Conservation (phyloP, 2,329 filamentous ascomycete genomes). For the Teratosphaeria gauchensis region DNA sequence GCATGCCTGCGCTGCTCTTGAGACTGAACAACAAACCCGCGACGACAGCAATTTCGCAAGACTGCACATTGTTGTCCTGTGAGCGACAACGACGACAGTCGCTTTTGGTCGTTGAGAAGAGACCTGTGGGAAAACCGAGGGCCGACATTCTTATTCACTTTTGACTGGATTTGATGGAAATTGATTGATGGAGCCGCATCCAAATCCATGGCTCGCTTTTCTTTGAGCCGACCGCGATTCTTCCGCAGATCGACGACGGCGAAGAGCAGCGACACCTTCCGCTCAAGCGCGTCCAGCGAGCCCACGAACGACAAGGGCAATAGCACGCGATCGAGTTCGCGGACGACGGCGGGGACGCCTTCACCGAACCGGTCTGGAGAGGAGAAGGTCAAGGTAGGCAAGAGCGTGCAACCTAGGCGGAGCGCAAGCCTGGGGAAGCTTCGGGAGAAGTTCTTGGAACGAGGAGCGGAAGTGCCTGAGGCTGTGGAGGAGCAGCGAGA, state of each 20-base stretch:
- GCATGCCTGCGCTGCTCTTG: neutral
- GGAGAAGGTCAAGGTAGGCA: neutral
- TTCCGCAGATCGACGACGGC: conserved; percentile 12
- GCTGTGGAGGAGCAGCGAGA: conserved; percentile 10
- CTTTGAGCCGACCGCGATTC: conserved; percentile 10
- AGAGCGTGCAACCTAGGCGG: neutral
- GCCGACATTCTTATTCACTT: neutral
- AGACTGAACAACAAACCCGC: neutral
- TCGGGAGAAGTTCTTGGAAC: conserved; percentile 11
- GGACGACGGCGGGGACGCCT: neutral
- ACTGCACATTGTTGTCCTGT: neutral
- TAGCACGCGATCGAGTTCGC: neutral
- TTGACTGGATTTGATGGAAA: neutral
- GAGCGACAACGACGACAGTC: neutral
- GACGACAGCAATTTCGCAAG: neutral
- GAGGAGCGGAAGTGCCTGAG: conserved; percentile 8
- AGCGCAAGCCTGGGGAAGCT: conserved; percentile 10
- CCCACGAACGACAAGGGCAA: conserved; percentile 2
- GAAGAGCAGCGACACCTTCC: conserved; percentile 11
- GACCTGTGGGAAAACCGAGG: neutral
- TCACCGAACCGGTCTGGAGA: neutral
- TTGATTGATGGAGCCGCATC: neutral
- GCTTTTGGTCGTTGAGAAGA: neutral
- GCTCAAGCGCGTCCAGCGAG: conserved; percentile 10
- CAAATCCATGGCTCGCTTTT: conserved; percentile 14